A percentile compares a stretch with the other conserved stretches of the same genome.
phyloP scores from a whole-genome alignment of 495 filamentous ascomycete species.

The Talaromyces proteolyticus region DNA sequence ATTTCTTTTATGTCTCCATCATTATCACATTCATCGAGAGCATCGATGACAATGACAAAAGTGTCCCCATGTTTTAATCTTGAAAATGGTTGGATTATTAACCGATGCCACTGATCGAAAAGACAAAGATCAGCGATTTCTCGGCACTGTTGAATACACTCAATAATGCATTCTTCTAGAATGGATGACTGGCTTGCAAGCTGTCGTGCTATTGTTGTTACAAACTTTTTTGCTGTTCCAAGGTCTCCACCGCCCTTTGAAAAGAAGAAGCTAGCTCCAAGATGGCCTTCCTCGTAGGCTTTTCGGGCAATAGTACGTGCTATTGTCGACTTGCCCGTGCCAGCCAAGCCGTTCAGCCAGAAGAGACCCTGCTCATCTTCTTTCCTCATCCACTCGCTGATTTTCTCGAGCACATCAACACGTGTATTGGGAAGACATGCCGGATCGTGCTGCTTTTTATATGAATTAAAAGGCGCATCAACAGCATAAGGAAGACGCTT shows the following conservation, averaged over 20 bases:
- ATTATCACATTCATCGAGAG: neutral
- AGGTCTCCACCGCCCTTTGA: slow-evolving; percentile 30
- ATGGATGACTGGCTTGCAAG: neutral
- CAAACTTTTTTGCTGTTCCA: slow-evolving; percentile 22
- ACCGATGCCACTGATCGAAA: neutral
- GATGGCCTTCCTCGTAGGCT: neutral
- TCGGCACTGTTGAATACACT: slow-evolving; percentile 17
- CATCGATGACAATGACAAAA: neutral
- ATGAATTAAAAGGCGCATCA: too few species aligned
- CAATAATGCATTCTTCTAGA: slow-evolving; percentile 15
- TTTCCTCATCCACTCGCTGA: neutral
- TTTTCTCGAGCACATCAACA: too few species aligned
- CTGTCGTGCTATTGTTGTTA: slow-evolving; percentile 9
- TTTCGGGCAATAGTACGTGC: slow-evolving; percentile 13
- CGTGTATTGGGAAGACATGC: too few species aligned
- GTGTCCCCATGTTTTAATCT: neutral
- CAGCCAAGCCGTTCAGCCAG: slow-evolving; percentile 20
- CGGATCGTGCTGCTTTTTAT: too few species aligned
- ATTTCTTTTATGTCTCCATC: slow-evolving; percentile 12
- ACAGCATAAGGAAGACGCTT: too few species aligned
- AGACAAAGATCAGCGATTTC: neutral
- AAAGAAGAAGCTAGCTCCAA: slow-evolving; percentile 33
- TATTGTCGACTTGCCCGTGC: slow-evolving; percentile 41
- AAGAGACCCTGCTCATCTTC: slow-evolving; percentile 3
- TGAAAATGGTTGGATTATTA: slow-evolving; percentile 6